A percentile compares a stretch with the other conserved stretches of the same genome.
Conservation (phyloP, 2,329 filamentous ascomycete species). For the Hymenoscyphus infarciens region DNA sequence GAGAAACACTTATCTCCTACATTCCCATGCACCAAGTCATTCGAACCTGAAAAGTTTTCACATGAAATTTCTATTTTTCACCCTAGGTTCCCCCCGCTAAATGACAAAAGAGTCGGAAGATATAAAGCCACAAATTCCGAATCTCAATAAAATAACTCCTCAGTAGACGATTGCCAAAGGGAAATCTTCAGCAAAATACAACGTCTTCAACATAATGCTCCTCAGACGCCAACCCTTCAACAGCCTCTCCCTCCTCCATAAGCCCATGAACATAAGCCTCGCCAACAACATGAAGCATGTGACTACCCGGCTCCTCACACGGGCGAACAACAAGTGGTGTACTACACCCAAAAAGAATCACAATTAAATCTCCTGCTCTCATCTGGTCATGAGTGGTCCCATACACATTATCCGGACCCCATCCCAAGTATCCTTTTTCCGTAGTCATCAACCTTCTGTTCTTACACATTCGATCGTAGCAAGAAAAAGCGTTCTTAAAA, state of each 20-base stretch:
- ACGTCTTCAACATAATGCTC: no score
- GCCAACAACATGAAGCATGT: slow-evolving; percentile 18
- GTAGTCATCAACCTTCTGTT: slow-evolving; percentile 17
- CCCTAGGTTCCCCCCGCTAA: no score
- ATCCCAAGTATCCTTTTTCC: slow-evolving; percentile 18
- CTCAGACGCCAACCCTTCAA: no score
- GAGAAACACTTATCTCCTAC: no score
- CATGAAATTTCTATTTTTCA: no score
- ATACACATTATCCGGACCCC: slow-evolving; percentile 19
- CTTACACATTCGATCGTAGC: slow-evolving; percentile 12
- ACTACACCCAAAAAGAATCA: slow-evolving; percentile 22
- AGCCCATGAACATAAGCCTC: slow-evolving; percentile 25
- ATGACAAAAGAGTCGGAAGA: no score
- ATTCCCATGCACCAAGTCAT: no score
- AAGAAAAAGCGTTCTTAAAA: slow-evolving; percentile 17
- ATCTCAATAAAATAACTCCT: no score
- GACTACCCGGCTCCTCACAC: background rate
- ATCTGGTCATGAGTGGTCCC: slow-evolving; percentile 11
- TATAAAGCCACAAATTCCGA: no score
- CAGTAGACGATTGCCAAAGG: no score
- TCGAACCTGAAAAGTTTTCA: no score
- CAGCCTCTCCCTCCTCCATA: slow-evolving; percentile 21
- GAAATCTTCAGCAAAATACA: no score
- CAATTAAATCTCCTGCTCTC: slow-evolving; percentile 18
- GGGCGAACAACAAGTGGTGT: slow-evolving; percentile 20